Percentiles rank a stretch among this genome's conserved stretches.
These are phyloP conservation scores for Tricharina praecox DNA, from an alignment of 495 filamentous ascomycete genomes.

Conservation along the genomic window DNA sequence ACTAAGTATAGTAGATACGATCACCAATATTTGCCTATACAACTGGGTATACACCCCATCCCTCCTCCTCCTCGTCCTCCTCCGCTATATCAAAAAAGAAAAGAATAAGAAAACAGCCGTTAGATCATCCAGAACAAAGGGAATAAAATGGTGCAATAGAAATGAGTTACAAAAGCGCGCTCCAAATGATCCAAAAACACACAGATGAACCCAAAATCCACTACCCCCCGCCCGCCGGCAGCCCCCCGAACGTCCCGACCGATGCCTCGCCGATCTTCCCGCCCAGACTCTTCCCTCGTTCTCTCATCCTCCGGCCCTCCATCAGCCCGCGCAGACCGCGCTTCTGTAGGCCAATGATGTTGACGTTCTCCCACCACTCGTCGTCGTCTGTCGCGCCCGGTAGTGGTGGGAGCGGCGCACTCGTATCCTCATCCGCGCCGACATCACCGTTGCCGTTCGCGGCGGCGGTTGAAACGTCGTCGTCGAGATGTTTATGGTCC, in stretches of 20 bases:
- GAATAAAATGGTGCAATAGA: too few species aligned
- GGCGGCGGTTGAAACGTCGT: not conserved
- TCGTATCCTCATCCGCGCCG: constrained; percentile 14
- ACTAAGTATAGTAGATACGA: too few species aligned
- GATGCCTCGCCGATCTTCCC: constrained; percentile 5
- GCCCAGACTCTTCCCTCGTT: constrained; percentile 36
- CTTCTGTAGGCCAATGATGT: constrained; percentile 94
- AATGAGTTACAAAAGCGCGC: too few species aligned
- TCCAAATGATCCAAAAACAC: too few species aligned
- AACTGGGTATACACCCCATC: too few species aligned
- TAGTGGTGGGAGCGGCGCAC: constrained; percentile 6
- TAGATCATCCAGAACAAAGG: too few species aligned
- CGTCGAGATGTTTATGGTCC: constrained; percentile 2
- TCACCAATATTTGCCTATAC: too few species aligned
- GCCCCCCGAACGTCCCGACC: not conserved
- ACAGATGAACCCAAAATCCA: too few species aligned
- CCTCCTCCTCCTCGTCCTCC: too few species aligned
- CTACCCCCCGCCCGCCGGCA: too few species aligned
- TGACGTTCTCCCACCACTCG: constrained; percentile 72
- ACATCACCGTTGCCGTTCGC: constrained; percentile 10
- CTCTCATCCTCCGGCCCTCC: constrained; percentile 80
- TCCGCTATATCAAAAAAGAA: too few species aligned
- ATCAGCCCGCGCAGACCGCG: constrained; percentile 78
- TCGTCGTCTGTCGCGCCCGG: constrained; percentile 35
- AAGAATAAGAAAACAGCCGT: too few species aligned